These are phyloP conservation scores for Phytophthora fragariaefolia DNA, from an alignment of 352 stramenopile species.

Conservation along the genomic window DNA sequence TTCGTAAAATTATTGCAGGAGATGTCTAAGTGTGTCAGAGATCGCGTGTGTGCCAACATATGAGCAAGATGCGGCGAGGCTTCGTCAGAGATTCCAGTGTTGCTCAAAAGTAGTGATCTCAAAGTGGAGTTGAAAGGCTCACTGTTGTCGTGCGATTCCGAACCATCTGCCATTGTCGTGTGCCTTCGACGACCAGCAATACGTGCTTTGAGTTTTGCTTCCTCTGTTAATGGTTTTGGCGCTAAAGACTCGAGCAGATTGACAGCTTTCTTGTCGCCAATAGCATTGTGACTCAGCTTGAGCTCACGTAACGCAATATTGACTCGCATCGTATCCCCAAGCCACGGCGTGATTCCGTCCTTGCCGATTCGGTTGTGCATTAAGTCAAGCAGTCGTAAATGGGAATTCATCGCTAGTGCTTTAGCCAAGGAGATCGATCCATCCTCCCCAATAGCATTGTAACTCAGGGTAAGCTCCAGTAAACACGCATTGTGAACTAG, in stretches of 20 bases:
- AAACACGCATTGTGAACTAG: conserved; percentile 63
- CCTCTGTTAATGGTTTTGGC: conserved; percentile 45
- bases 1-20: conserved; percentile 55
- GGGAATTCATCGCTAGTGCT: conserved; percentile 46
- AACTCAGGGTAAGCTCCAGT: conserved; percentile 67
- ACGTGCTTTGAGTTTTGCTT: conserved; percentile 62
- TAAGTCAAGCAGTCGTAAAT: conserved; percentile 60
- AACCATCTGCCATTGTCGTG: conserved; percentile 24
- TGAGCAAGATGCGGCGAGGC: conserved; percentile 50
- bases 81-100: conserved; percentile 67
- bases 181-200: conserved; percentile 40
- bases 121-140: conserved; percentile 69
- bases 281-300: conserved; percentile 72
- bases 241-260: conserved; percentile 62
- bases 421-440: conserved; percentile 66
- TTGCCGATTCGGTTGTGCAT: conserved; percentile 74
- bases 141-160: conserved; percentile 23
- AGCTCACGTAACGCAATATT: conserved; percentile 62
- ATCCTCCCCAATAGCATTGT: conserved; percentile 64
- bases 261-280: conserved; percentile 58
- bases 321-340: conserved; percentile 58
- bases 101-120: conserved; percentile 58
- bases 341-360: conserved; percentile 64
- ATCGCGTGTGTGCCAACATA: conserved; percentile 53
- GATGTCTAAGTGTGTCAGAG: conserved; percentile 62